Evolutionary conservation across 1,284 basidiomycete species (phyloP), one percentile per base, ranked within the genome.

Genomic region (Mycena citricolor): DNA sequence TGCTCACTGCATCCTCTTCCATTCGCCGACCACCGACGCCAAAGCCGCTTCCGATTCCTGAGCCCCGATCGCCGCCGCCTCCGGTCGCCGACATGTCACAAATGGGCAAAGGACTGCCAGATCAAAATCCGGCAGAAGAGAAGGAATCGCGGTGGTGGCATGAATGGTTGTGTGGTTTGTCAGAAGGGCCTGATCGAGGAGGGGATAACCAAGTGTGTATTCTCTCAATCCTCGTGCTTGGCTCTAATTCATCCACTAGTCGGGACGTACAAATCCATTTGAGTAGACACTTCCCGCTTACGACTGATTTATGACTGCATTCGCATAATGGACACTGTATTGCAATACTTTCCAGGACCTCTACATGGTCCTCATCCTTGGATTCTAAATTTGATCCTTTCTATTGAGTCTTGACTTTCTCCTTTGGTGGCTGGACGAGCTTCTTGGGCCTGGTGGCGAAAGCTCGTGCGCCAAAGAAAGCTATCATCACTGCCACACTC

Each of bases 101-200:
- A 17, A 73, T 70, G 0, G 58, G 57, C 13, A 47, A 61, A 16
- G 59, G 59, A n/a, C 51, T 58, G 16, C 44, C 20, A 19, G 42
- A 55, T 8, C 59, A 61, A 16, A 55, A 63, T n/a, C n/a, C n/a
- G 14, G 63, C 65, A 28, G 59, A 58, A 36, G 58, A 50, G 10
- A 64, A 65, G 44, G 65, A 70, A 19, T 68, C 67, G n/a, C 62
- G 75, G 47, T 89, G 86, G 86, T 89, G 86, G 86, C 86, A 87
- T 56, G 86, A 89, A 39, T 86, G 84, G 84, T 61, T 89, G 50
- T 89, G 86, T 60, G 86, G 86, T 8, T 87, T 84, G 53, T 69
- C 77, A 16, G 86, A 87, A 57, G 80, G 80, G 7, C 65, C 74
- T 7, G 81, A 86, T 61, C 71, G 83, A 20, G 81, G 79, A 40